phyloP scores from a whole-genome alignment of 805 yeast species.

The Kodamaea jinghongensis region DNA sequence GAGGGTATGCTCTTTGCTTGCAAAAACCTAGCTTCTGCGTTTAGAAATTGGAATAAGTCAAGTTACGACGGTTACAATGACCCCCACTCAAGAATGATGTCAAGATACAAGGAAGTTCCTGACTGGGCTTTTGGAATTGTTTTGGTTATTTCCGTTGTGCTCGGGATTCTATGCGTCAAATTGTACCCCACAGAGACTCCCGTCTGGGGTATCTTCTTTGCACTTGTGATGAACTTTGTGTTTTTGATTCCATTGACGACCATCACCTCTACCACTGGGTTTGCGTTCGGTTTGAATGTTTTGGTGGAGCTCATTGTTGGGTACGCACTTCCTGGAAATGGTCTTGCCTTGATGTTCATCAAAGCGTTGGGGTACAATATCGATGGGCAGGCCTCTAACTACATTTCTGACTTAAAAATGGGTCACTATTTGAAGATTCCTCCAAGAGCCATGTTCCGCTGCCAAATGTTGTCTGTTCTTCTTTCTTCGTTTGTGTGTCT shows the following conservation, averaged over 20 bases:
- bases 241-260: conserved; percentile 33
- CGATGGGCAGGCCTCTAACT: conserved; percentile 55
- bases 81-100: conserved; percentile 33
- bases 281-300: conserved; percentile 32
- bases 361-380: conserved; percentile 59
- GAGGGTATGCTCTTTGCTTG: conserved; percentile 14
- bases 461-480: conserved; percentile 23
- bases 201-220: conserved; percentile 37
- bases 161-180: conserved; percentile 31
- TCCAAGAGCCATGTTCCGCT: conserved; percentile 55
- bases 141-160: conserved; percentile 25
- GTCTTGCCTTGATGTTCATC: conserved; percentile 43
- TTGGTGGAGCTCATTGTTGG: conserved; percentile 38
- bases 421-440: conserved; percentile 66
- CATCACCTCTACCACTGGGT: conserved; percentile 30
- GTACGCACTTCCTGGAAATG: conserved; percentile 37
- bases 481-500: conserved; percentile 21
- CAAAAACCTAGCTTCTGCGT: conserved; percentile 11
- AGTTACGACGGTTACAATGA: conserved; percentile 33
- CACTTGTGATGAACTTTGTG: conserved; percentile 29
- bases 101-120: conserved; percentile 33
- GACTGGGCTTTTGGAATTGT: conserved; percentile 28
- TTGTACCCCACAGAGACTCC: conserved; percentile 34
- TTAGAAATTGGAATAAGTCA: conserved; percentile 21
- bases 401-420: conserved; percentile 55